Conservation (phyloP, 352 stramenopile genomes). For the Phytophthora pinifolia region DNA sequence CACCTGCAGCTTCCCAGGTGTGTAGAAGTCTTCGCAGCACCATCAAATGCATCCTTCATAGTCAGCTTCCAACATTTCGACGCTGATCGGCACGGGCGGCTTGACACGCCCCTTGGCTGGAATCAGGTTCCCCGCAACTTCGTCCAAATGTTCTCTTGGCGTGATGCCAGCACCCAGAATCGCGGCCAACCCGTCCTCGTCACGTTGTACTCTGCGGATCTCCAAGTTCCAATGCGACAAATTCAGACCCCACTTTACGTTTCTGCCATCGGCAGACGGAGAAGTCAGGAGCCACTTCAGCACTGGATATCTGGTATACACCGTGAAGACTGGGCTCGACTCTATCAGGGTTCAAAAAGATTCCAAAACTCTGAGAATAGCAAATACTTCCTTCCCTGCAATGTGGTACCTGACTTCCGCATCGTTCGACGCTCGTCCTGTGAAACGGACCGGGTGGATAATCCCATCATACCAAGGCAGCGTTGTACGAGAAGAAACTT, state of each 20-base stretch:
- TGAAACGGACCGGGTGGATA: constrained; percentile 2
- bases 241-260: not conserved
- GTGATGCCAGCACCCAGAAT: constrained; percentile 15
- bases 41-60: no score
- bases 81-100: not conserved
- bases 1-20: constrained; percentile 4
- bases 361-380: not conserved
- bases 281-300: constrained; percentile 10
- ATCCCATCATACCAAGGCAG: no score
- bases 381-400: constrained; percentile 3
- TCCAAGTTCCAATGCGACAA: constrained; percentile 7
- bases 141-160: constrained; percentile 10
- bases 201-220: not conserved
- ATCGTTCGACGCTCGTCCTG: not conserved
- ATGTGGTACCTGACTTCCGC: not conserved
- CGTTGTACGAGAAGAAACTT: no score
- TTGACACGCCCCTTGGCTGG: constrained; percentile 7
- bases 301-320: constrained; percentile 6
- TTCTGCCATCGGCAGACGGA: not conserved
- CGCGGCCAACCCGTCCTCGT: constrained; percentile 4
- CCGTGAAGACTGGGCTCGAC: no score
- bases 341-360: no score
- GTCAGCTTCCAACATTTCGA: constrained; percentile 13
- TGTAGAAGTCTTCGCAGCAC: no score
- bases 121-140: constrained; percentile 1